Evolutionary conservation across 345 rosid species (phyloP).

Genomic region (Citrus unshiu): DNA sequence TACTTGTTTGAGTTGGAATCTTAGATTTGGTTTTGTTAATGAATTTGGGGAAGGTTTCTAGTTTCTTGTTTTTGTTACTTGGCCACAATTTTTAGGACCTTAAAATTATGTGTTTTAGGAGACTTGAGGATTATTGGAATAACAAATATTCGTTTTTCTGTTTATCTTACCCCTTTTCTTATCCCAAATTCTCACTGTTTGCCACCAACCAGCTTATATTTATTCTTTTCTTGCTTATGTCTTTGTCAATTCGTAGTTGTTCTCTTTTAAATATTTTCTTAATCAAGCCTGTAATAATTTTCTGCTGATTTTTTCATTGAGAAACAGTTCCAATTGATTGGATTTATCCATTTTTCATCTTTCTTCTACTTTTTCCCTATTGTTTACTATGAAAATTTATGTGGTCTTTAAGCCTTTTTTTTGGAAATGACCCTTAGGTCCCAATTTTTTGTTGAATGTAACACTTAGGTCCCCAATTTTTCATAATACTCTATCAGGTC

Average conservation of each 20-base stretch:
- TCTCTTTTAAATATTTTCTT: neutral
- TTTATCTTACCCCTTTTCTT: no score
- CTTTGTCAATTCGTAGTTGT: neutral
- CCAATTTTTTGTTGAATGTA: no score
- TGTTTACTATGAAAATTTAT: neutral
- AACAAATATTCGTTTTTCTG: neutral
- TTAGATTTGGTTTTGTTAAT: neutral
- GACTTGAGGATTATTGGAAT: neutral
- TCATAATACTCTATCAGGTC: no score
- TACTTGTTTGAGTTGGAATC: neutral
- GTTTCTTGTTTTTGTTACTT: neutral
- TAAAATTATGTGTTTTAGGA: neutral
- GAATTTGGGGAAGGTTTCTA: neutral
- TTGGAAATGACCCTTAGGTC: no score
- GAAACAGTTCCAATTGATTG: neutral
- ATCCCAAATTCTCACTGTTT: no score
- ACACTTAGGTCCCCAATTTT: no score
- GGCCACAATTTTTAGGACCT: neutral
- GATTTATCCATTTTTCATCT: neutral
- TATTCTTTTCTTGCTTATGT: neutral
- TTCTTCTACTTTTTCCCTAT: neutral
- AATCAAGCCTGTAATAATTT: neutral
- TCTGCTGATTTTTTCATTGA: neutral
- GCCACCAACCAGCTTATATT: no score
- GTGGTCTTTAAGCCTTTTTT: neutral